Evolutionary conservation across 2,329 filamentous ascomycete species (phyloP).

Genomic region (Pseudogymnoascus sp.): DNA sequence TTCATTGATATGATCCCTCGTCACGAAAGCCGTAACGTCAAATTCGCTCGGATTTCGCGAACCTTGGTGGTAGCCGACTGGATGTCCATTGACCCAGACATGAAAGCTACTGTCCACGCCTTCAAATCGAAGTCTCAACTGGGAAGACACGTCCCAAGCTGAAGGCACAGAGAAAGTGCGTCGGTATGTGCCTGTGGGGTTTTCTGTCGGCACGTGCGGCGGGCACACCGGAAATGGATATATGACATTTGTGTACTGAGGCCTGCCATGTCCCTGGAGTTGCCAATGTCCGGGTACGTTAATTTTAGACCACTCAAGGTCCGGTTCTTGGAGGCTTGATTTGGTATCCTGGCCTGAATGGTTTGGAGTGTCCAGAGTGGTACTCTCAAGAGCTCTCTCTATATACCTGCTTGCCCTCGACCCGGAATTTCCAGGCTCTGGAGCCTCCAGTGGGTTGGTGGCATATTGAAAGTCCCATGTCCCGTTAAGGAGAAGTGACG

Average conservation of each 20-base stretch:
- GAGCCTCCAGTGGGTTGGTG: slow-evolving; percentile 37
- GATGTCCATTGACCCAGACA: slow-evolving; percentile 55
- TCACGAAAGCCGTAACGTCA: slow-evolving; percentile 49
- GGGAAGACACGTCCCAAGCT: slow-evolving; percentile 37
- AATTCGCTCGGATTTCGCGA: slow-evolving; percentile 62
- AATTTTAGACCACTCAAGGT: slow-evolving; percentile 10
- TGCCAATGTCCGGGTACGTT: slow-evolving; percentile 62
- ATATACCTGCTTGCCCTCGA: slow-evolving; percentile 20
- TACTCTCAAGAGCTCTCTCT: slow-evolving; percentile 12
- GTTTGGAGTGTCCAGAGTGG: background rate
- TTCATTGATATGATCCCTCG: slow-evolving; percentile 39
- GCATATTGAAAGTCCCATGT: slow-evolving; percentile 48
- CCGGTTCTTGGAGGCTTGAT: background rate
- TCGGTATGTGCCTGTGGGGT: slow-evolving; percentile 56
- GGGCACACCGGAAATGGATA: slow-evolving; percentile 59
- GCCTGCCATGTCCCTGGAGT: slow-evolving; percentile 55
- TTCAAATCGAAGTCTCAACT: slow-evolving; percentile 58
- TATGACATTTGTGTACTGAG: slow-evolving; percentile 60
- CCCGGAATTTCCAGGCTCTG: slow-evolving; percentile 28
- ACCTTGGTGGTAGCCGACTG: slow-evolving; percentile 61
- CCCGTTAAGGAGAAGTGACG: slow-evolving; percentile 44
- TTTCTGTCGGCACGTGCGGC: slow-evolving; percentile 52
- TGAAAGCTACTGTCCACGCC: slow-evolving; percentile 66
- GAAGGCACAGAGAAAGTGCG: slow-evolving; percentile 45
- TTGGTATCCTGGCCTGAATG: background rate